Evolutionary conservation across 192 early-diverging fungal species (phyloP).

Genomic region (Coemansia sp.): DNA sequence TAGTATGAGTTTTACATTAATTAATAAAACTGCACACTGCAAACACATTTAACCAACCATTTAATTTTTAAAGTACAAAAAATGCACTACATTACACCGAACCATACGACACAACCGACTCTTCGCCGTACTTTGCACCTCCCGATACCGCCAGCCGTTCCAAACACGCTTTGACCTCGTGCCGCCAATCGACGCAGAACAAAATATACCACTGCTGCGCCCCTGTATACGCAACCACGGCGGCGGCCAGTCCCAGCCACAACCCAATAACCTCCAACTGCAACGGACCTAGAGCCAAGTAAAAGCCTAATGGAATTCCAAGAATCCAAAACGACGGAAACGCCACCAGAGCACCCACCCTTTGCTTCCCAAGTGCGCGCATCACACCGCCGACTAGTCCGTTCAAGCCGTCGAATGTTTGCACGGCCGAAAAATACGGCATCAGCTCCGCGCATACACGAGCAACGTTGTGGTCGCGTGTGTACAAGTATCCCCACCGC

Average conservation of each 20-base stretch:
- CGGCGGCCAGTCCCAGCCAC: constrained; percentile 61
- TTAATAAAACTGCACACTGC: not conserved
- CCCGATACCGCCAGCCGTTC: constrained; percentile 18
- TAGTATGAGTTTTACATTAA: not conserved
- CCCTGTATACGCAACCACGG: constrained; percentile 35
- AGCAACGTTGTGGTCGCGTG: constrained; percentile 24
- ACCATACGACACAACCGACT: constrained; percentile 6
- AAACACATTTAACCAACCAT: not conserved
- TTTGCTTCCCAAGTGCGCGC: constrained; percentile 58
- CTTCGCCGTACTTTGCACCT: constrained; percentile 6
- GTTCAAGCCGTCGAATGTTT: constrained; percentile 58
- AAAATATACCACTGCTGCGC: constrained; percentile 38
- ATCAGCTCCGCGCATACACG: constrained; percentile 36
- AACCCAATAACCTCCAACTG: constrained; percentile 57
- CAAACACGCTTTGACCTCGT: constrained; percentile 47
- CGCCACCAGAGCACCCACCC: constrained; percentile 51
- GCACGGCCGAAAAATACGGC: constrained; percentile 38
- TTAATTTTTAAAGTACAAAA: not conserved
- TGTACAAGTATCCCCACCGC: constrained; percentile 66
- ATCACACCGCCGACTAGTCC: constrained; percentile 59
- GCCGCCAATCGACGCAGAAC: constrained; percentile 44
- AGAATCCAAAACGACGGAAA: constrained; percentile 57
- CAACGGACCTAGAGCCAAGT: constrained; percentile 53
- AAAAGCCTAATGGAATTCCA: constrained; percentile 56
- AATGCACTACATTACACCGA: not conserved